Base-by-base conservation (phyloP, 2,329 filamentous ascomycete genomes). In the Zymoseptoria crescenta region DNA sequence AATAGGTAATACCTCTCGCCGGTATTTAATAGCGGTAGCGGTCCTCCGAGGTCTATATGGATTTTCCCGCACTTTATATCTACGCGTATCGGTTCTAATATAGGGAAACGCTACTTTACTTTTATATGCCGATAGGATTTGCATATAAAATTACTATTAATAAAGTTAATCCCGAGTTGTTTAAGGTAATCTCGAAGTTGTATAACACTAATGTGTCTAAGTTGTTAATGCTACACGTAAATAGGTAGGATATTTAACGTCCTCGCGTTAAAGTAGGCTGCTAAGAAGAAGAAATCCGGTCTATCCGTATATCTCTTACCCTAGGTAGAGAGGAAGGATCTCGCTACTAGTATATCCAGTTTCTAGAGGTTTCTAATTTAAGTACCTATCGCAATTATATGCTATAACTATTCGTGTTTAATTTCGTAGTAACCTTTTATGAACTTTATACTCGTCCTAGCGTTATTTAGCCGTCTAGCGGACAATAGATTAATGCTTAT, bases 11-110 rank as follows among this genome's bases (percentile, higher is more conserved):
- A n/a, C n/a, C n/a, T n/a, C n/a, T n/a, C n/a, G n/a, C n/a, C n/a
- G n/a, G n/a, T n/a, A n/a, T n/a, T n/a, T n/a, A n/a, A n/a, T n/a
- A n/a, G n/a, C n/a, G n/a, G n/a, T n/a, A n/a, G 35, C 4, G 8
- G 20, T 20, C 54, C 24, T 27, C 54, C 35, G 8, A 55, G 13
- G 24, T 55, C 54, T 55, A 55, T 55, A 55, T 55, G 29, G n/a
- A 55, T 55, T 13, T 27, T 45, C 3, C 1, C 16, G 9, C 8
- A 27, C 54, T 3, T 24, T 55, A 30, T 24, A 9, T 48, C 8
- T 41, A 19, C 3, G n/a, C 41, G 41, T 10, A 55, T 48, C 10
- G 27, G 54, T 6, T 48, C 48, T 48, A 28, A 55, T 21, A 20
- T 24, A 13, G 27, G 30, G 9, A 55, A 48, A 6, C 48, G 2